Base-by-base conservation (phyloP, 2,329 filamentous ascomycete genomes). In the Trichophyton equinum region DNA sequence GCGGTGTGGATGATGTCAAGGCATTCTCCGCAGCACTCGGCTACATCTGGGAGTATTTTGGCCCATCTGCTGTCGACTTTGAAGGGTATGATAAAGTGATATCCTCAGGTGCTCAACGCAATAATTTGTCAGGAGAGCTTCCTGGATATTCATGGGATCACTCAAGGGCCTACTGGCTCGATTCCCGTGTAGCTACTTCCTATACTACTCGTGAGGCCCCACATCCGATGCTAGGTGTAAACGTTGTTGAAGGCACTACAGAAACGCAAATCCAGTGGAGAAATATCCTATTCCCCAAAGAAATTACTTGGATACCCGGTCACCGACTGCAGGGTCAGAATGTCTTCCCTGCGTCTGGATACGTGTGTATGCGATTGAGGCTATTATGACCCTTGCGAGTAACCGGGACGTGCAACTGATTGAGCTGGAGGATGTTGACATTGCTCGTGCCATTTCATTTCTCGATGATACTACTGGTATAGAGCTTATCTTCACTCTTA, bases 301-400 rank as follows among this genome's bases (percentile, higher is more conserved):
- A 73, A 42, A 40, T 69, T 0, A 65, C 69, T 0, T 75, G 72
- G 73, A 55, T 75, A 7, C 55, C 49, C 6, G 69, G 68, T 22
- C 73, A 75, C 60, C 56, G 64, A 13, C 58, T 75, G 4, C 65
- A 69, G 18, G 65, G 62, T 5, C 64, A 68, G 20, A 65, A 68
- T 22, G 63, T 75, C 1, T 73, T 70, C 38, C 73, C 73, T 1
- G 70, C 61, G 27, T 60, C 64, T 36, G 60, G 59, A 49, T 71
- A 68, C 47, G 59, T 68, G 7, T 60, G 60, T 8, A 67, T 70
- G 67, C 66, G 6, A 61, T 66, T 5, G 70, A 72, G 58, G 70
- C 69, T 0, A 55, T 60, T 59, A 9, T 36, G 18, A n/a, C 60
- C 51, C 36, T 57, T 63, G 49, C 60, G 42, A 9, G 57, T 11